Evolutionary conservation across 768 basidiomycete genomes (phyloP), one percentile per base, ranked within the genome.

Genomic region (Mycena capillaripes): DNA sequence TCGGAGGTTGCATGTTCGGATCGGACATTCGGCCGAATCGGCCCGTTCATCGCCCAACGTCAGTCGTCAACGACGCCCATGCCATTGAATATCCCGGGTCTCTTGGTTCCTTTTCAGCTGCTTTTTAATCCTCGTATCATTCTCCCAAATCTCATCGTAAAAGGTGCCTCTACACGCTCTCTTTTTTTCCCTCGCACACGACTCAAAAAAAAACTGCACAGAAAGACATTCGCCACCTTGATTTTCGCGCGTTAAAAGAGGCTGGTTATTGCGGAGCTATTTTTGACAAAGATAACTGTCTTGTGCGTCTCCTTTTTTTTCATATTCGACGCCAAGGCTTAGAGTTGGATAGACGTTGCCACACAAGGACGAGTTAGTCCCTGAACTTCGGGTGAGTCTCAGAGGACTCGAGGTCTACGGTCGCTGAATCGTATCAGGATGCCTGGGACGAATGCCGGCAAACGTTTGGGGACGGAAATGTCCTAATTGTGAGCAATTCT

Each of bases 251-350:
- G 42, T 85, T 99, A 44, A 88, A 88, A 67, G 85, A 86, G 67
- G 90, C 91, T 10, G 96, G 97, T 6, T 97, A 95, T 79, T 89
- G 91, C 55, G 96, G 94, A n/a, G 95, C 93, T 4, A 91, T 99
- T 1, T 93, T 99, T 75, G 97, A 99, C 87, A 98, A 99, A 83
- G 97, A 99, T 79, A 99, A 99, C 77, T 99, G 97, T 78, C 83
- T 99, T 75, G 97, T 95, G 74, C 32, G 93, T 84, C 4, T 64
- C 48, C 69, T 61, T 42, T 58, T 29, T 23, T 40, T n/a, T 21
- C 7, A 8, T 8, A 23, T 29, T 25, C 1, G 12, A 40, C 58
- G 4, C 42, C 7, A 16, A 38, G 17, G 16, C 53, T 58, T 56
- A 59, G 61, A 25, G 23, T 17, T 36, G 16, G 19, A 29, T 57